Conservation (phyloP, 176 grass and related monocot genomes). For the Alloteropsis semialata region DNA sequence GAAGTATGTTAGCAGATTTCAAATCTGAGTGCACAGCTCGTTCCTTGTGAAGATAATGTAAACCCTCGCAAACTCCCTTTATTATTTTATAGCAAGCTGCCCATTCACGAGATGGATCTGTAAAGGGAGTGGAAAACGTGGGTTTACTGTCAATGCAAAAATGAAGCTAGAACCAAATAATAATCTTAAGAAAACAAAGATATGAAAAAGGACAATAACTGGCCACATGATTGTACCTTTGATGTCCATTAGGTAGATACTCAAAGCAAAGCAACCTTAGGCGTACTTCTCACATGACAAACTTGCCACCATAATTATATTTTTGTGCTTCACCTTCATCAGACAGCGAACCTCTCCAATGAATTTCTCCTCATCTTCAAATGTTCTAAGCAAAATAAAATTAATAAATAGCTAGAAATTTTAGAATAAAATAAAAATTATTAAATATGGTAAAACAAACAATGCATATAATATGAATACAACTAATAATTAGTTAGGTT, state of each 20-base stretch:
- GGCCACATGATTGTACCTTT: not conserved
- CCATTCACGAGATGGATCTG: not conserved
- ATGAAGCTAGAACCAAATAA: not conserved
- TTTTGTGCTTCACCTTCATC: not conserved
- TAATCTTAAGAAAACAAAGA: not conserved
- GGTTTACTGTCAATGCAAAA: not conserved
- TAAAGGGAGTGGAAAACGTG: not conserved
- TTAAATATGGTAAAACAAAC: too few relatives aligned
- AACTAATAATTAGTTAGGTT: too few relatives aligned
- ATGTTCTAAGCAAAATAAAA: too few relatives aligned
- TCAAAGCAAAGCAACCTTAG: not conserved
- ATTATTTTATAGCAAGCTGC: not conserved
- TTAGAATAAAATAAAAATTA: too few relatives aligned
- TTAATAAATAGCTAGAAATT: too few relatives aligned
- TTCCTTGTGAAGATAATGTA: not conserved
- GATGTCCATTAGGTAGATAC: not conserved
- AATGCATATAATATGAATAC: too few relatives aligned
- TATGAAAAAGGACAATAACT: not conserved
- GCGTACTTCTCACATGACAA: not conserved
- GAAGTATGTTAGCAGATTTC: not conserved
- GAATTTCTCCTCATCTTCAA: not conserved
- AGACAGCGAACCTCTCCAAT: not conserved
- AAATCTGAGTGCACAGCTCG: not conserved
- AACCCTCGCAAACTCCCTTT: not conserved
- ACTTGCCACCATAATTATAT: not conserved